Evolutionary conservation across 371 early-diverging fungal genomes (phyloP), one percentile per base, ranked within the genome.

Genomic region (Mortierella sp.): DNA sequence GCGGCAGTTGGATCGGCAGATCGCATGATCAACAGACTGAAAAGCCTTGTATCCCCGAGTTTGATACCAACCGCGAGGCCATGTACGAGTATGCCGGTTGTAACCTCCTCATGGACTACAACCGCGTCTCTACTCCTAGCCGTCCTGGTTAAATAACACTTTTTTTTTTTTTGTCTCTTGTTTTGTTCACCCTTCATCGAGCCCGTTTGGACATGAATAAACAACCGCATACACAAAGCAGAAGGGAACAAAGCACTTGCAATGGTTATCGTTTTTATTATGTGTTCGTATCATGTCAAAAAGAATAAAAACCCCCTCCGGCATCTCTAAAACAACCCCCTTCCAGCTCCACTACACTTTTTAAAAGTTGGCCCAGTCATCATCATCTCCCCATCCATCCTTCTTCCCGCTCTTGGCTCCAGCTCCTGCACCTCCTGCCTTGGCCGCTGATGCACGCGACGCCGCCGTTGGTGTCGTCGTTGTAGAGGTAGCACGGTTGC

Each of bases 81-180:
- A 90, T 95, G 67, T 94, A 92, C 72, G 92, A 90, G 73, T 91
- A 93, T 57, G 89, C 93, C 16, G 89, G 93, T 24, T 90, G 92
- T 55, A 91, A 91, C 67, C 75, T 95, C 74, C 82, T 94, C 67
- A 86, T 95, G 74, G 95, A 95, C 81, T 94, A 94, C 87, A 89
- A 91, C 5, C 88, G 95, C 21, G 93, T 93, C 14, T 88, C 91
- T n/a, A 92, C 95, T 5, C 94, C 95, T 1, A 89, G 92, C 0
- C 88, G 93, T 69, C 89, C 89, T 48, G 91, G 91, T 26, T 91
- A 88, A 77, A 61, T 9, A 28, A 75, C 9, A 40, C 14, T 40
- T 43, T 53, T 51, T 43, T 44, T 24, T 44, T 61, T 46, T 4
- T 46, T 11, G 5, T 37, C 43, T 31, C 16, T 37, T 53, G 19